Evolutionary conservation across 208 protist genomes (phyloP).

Genomic region (Angomonas ambiguus): DNA sequence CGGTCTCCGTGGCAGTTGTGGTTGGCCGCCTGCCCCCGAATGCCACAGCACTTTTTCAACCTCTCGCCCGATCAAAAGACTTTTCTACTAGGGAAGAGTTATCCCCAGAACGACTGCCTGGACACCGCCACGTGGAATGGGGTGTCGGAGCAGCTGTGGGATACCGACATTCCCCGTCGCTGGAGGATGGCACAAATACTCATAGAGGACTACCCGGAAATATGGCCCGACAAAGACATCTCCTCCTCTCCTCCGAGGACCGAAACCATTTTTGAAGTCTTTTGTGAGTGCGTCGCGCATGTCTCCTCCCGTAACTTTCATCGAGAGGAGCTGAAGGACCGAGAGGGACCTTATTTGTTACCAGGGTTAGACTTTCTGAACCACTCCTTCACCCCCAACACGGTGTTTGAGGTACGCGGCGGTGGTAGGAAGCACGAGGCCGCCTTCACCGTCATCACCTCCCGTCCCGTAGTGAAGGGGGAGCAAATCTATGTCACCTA

Average conservation of each 20-base stretch:
- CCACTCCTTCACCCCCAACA: constrained; percentile 62
- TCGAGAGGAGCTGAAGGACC: constrained; percentile 65
- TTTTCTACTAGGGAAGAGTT: constrained; percentile 13
- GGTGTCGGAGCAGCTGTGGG: constrained; percentile 55
- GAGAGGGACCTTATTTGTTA: constrained; percentile 79
- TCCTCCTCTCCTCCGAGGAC: constrained; percentile 11
- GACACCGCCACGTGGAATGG: constrained; percentile 34
- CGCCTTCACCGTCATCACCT: constrained; percentile 62
- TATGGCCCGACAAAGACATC: constrained; percentile 44
- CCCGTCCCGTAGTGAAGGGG: constrained; percentile 40
- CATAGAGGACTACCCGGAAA: constrained; percentile 37
- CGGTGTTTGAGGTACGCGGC: constrained; percentile 63
- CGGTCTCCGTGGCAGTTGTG: constrained; percentile 56
- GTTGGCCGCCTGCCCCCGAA: constrained; percentile 71
- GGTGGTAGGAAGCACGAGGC: constrained; percentile 72
- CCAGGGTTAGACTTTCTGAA: constrained; percentile 84
- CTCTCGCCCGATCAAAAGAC: constrained; percentile 23
- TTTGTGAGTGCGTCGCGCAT: constrained; percentile 67
- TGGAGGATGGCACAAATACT: constrained; percentile 53
- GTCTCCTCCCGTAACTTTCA: constrained; percentile 85
- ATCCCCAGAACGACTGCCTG: not conserved
- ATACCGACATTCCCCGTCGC: constrained; percentile 38
- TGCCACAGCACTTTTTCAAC: constrained; percentile 67
- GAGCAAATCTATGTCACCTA: constrained; percentile 83
- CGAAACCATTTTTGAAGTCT: constrained; percentile 30